Evolutionary conservation across 768 basidiomycete genomes (phyloP), one percentile per base, ranked within the genome.

Genomic region (Boletus eberwhitei): DNA sequence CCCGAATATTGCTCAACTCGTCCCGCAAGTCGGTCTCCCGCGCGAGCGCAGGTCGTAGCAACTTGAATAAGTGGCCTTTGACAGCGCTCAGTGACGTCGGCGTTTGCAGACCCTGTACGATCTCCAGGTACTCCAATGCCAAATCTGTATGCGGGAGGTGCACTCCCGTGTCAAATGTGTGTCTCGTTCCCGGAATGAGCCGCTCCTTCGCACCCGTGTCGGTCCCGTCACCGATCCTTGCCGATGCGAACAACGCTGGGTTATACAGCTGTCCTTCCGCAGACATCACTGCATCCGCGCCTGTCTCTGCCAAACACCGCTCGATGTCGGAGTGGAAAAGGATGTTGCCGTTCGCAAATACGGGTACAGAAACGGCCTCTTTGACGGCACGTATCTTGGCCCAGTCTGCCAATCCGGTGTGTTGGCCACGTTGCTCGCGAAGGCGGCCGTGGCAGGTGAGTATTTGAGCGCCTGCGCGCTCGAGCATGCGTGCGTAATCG

Each of bases 271-370:
- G 87, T 0, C 92, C 95, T 73, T 97, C 97, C 1, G 95, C 97
- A 40, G 85, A 87, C 94, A 98, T 97, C 54, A 98, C 86, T 0
- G 85, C 96, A 64, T 97, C 93, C 7, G 85, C 88, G 14, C 93
- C 92, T 0, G 97, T 99, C 46, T 82, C 81, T 22, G 81, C 79
- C 32, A 99, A 73, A 69, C 94, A 98, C 12, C 76, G 74, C 48
- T 79, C 77, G 44, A 98, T 82, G 70, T 98, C 95, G n/a, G 83
- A 79, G 41, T 87, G 81, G 69, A 86, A 92, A 13, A 98, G 84
- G 55, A 98, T 83, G 69, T 98, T 98, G 29, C 97, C 97, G 70
- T 99, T 99, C 0, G 96, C 95, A 68, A 99, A 91, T 5, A 99
- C 94, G 4, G 95, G 96, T 0, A 99, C 82, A 1, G 83, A 84